Conservation (phyloP, 805 yeast species). For the Saccharomycopsis amapae region DNA sequence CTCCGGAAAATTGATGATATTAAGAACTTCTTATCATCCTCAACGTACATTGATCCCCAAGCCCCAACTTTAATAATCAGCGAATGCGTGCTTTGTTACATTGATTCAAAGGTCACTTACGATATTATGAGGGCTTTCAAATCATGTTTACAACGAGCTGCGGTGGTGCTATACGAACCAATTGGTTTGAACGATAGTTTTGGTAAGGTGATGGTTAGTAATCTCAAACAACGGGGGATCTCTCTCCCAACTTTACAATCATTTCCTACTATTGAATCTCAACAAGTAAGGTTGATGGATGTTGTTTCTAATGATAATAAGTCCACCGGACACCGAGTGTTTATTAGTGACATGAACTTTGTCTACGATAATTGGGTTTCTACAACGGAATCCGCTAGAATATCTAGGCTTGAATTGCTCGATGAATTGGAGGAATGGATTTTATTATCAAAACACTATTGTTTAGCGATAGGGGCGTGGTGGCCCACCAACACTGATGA, state of each 20-base stretch:
- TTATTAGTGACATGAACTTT: conserved; percentile 20
- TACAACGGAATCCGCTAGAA: conserved; percentile 34
- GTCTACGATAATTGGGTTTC: conserved; percentile 27
- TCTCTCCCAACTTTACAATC: conserved; percentile 48
- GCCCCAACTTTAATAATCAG: conserved; percentile 57
- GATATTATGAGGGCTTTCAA: conserved; percentile 39
- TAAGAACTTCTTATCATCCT: conserved; percentile 16
- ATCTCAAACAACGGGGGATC: conserved; percentile 54
- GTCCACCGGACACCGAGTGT: conserved; percentile 27
- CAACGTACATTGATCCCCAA: conserved; percentile 26
- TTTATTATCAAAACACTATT: conserved; percentile 56
- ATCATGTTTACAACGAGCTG: conserved; percentile 24
- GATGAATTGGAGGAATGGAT: conserved; percentile 72
- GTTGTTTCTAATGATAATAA: not conserved
- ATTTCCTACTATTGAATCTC: conserved; percentile 41
- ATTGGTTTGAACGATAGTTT: conserved; percentile 53
- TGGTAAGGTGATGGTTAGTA: conserved; percentile 61
- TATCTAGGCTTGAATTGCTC: conserved; percentile 51
- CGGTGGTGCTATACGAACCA: conserved; percentile 60
- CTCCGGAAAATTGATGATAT: conserved; percentile 33
- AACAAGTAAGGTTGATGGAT: conserved; percentile 23
- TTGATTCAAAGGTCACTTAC: conserved; percentile 44
- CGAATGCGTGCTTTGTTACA: conserved; percentile 73
- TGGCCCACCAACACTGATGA: not conserved
- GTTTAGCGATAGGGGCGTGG: conserved; percentile 28